phyloP scores from a whole-genome alignment of 2,329 filamentous ascomycete species.

The Cercospora sp. region DNA sequence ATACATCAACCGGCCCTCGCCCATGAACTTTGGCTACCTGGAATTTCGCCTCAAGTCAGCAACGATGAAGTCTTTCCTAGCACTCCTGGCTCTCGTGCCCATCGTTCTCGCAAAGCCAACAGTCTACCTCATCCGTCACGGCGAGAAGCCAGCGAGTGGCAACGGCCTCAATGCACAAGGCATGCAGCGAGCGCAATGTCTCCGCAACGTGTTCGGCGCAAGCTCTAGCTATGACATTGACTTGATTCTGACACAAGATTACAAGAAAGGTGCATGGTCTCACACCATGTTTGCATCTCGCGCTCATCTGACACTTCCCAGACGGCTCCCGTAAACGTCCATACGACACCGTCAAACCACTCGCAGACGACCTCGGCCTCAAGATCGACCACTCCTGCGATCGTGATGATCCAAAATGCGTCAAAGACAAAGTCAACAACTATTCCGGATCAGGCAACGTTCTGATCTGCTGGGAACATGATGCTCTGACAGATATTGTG shows the following conservation, averaged over 20 bases:
- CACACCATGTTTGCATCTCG: too few species aligned
- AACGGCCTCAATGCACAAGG: slow-evolving; percentile 55
- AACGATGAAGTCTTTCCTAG: slow-evolving; percentile 26
- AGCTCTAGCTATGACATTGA: slow-evolving; percentile 56
- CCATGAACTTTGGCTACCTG: neutral
- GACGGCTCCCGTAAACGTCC: slow-evolving; percentile 57
- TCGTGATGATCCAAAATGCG: slow-evolving; percentile 57
- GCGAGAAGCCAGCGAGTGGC: slow-evolving; percentile 58
- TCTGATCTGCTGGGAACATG: slow-evolving; percentile 64
- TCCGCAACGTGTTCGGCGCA: slow-evolving; percentile 58
- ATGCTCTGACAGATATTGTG: slow-evolving; percentile 54
- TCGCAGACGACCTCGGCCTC: slow-evolving; percentile 58
- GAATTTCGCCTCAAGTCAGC: neutral
- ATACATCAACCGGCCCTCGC: neutral
- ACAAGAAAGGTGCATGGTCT: slow-evolving; percentile 46
- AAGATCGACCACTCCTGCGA: slow-evolving; percentile 58
- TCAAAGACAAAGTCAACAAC: slow-evolving; percentile 52
- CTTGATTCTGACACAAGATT: slow-evolving; percentile 59
- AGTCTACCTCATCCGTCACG: slow-evolving; percentile 64
- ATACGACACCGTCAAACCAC: slow-evolving; percentile 57
- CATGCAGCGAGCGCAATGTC: slow-evolving; percentile 58
- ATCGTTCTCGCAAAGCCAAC: slow-evolving; percentile 44
- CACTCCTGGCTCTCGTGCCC: slow-evolving; percentile 19
- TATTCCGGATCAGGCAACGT: slow-evolving; percentile 51
- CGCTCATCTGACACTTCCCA: too few species aligned